Evolutionary conservation across 371 early-diverging fungal species (phyloP).

Genomic region (Vairimorpha ceranae): DNA sequence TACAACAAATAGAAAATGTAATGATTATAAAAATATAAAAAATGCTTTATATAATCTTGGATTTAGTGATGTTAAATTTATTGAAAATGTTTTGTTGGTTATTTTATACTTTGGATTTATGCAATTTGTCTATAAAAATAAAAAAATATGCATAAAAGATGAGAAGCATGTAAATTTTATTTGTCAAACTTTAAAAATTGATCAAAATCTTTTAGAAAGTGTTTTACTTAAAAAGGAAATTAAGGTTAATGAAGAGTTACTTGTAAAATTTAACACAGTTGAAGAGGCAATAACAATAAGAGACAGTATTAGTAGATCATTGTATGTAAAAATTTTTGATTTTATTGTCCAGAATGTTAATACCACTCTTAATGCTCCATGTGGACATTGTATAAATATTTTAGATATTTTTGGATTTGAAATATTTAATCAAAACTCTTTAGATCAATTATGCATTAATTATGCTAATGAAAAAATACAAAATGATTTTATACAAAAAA

Average conservation of each 20-base stretch:
- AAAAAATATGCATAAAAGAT: constrained; percentile 2
- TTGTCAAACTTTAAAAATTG: constrained; percentile 17
- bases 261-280: constrained; percentile 65
- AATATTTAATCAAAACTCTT: constrained; percentile 63
- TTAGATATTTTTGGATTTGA: constrained; percentile 72
- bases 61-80: constrained; percentile 68
- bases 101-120: constrained; percentile 52
- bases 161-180: constrained; percentile 5
- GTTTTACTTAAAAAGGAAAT: constrained; percentile 42
- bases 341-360: constrained; percentile 52
- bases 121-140: constrained; percentile 10
- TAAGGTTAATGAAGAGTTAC: constrained; percentile 68
- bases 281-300: constrained; percentile 57
- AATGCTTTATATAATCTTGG: constrained; percentile 67
- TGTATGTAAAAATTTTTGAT: constrained; percentile 61
- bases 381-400: constrained; percentile 62
- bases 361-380: constrained; percentile 7
- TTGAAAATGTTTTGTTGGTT: constrained; percentile 65
- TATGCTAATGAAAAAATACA: constrained; percentile 69
- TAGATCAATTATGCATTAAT: constrained; percentile 66
- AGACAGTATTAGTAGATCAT: constrained; percentile 71
- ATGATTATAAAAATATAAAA: constrained; percentile 65
- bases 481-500: constrained; percentile 72
- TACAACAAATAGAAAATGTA: constrained; percentile 65
- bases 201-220: constrained; percentile 36